Evolutionary conservation across 2,329 filamentous ascomycete species (phyloP), one percentile per base, ranked within the genome.

Genomic region (Alternaria triticimaculans): DNA sequence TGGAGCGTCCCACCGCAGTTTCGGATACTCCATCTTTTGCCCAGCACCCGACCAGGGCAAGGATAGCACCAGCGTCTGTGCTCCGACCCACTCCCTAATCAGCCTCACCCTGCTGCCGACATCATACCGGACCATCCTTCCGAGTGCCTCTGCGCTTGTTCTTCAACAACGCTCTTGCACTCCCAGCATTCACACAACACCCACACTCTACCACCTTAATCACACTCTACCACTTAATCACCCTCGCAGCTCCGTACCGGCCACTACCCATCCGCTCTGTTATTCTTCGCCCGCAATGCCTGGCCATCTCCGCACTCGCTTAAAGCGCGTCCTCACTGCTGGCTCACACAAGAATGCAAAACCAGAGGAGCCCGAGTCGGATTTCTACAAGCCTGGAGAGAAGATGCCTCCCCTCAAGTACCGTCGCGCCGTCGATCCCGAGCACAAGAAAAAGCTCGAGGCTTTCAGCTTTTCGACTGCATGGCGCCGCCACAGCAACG

Each of bases 361-460:
- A 45, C 65, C 71, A 61, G 71, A 75, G 12, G 75, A 78, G 64
- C 80, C 76, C 69, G 79, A 83, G 20, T 80, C 77, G 70, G 82
- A 82, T 62, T 80, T 84, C 67, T 85, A 85, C 76, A 81, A 82
- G 72, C 83, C 84, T 7, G 83, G 83, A 72, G 84, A 86, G 76
- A 80, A 82, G 62, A 84, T 86, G 82, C 84, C 84, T 5, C 80
- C 81, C 21, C 75, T 82, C 18, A 86, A 86, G 67, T 86, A 86
- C 72, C 80, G 84, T 45, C 78, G 81, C 25, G 81, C 82, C 10
- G 83, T 84, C 45, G 81, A 81, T 62, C 84, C 84, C 45, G 81
- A 84, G 68, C 84, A 86, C 80, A 84, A 84, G 72, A 83, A 82
- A 68, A 78, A 80, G 50, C 78, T 86, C 41, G 84, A 85, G 67